A percentile compares a stretch with the other conserved stretches of the same genome.
phyloP scores from a whole-genome alignment of 2,329 filamentous ascomycete species.

The Seiridium cupressi region DNA sequence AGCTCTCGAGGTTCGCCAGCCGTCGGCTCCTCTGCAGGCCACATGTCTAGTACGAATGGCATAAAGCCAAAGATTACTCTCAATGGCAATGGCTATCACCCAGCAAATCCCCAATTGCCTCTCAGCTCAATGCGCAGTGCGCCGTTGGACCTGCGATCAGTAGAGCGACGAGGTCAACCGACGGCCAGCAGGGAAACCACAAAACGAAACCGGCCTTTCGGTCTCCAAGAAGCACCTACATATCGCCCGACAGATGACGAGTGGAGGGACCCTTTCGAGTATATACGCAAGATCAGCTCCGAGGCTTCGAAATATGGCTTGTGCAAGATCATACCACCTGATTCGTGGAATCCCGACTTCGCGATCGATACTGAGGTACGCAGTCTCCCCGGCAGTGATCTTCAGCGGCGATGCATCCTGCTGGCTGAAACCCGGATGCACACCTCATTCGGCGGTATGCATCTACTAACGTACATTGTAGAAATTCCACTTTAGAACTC shows the following conservation, averaged over 20 bases:
- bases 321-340: conserved; percentile 92
- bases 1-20: conserved; percentile 54
- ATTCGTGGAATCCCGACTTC: conserved; percentile 91
- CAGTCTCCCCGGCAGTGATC: neutral
- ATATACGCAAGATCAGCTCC: conserved; percentile 86
- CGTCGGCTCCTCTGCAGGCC: conserved; percentile 31
- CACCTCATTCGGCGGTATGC: no score
- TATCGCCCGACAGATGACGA: conserved; percentile 90
- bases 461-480: conserved; percentile 33
- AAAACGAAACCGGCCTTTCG: conserved; percentile 80
- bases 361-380: conserved; percentile 94
- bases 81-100: conserved; percentile 53
- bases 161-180: conserved; percentile 85
- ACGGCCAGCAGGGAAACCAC: conserved; percentile 71
- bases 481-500: conserved; percentile 95
- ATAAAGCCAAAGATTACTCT: conserved; percentile 48
- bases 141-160: conserved; percentile 80
- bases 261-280: conserved; percentile 90
- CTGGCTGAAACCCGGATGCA: no score
- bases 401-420: neutral
- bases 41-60: conserved; percentile 28
- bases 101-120: conserved; percentile 47
- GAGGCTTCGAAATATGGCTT: conserved; percentile 88
- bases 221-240: conserved; percentile 83
- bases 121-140: conserved; percentile 56